Evolutionary conservation across 305 asterid species (phyloP), one percentile per base, ranked within the genome.

Genomic region (Fraxinus sp.): DNA sequence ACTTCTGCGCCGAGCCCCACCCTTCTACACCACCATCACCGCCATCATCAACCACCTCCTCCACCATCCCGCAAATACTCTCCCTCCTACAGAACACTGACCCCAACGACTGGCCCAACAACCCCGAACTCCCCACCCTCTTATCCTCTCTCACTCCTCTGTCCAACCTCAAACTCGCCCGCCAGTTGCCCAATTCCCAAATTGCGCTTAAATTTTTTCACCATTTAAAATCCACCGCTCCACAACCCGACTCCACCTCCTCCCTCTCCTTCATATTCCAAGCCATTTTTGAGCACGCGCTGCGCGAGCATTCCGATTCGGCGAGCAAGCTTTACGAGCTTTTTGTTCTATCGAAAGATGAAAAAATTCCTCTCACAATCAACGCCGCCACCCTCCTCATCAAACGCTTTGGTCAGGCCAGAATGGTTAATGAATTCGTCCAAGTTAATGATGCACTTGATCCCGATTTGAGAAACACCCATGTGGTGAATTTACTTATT

Each of bases 361-460:
- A 84, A 68, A 86, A 80, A 30, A 74, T 79, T 52, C 89, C 92
- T 14, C 88, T 94, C 64, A 89, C 97, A 0, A 77, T 87, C 71
- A 88, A 91, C 64, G 88, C 98, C 2, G 94, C 84, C 3, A 84
- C 89, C 79, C 88, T 90, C 18, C 91, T 95, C 64, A 89, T 95
- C 26, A 89, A 81, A 78, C 80, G 80, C 79, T 89, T 95, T 73
- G 87, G 86, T 36, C 79, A 85, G 77, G 93, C 91, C 3, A 71
- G 77, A 70, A 90, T 91, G 98, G 52, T 88, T 33, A 87, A 90
- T 13, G 94, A 92, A 83, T 89, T 89, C 86, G 7, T 86, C n/a
- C 13, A 3, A 30, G 95, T 89, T 81, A 83, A 86, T 77, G 84
- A 87, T 52, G 86, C 88, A 10, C 77, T 93, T 2, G 91, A 85